Conservation (phyloP, 257 asterid genomes). For the Solanum chmielewskii region DNA sequence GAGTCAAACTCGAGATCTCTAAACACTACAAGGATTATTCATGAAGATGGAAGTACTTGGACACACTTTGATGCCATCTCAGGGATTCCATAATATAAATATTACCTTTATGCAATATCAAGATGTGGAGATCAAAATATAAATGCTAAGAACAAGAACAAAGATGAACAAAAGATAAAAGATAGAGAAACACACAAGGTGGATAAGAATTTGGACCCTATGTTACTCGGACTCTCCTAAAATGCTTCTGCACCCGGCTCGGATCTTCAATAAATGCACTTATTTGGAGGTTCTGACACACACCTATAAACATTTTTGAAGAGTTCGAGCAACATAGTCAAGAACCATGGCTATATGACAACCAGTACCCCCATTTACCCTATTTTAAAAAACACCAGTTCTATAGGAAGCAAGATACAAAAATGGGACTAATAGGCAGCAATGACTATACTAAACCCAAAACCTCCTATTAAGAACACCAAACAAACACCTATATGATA, state of each 20-base stretch:
- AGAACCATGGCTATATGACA: not conserved
- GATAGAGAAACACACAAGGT: not conserved
- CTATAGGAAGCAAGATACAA: not conserved
- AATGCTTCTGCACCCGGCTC: not conserved
- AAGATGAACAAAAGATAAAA: not conserved
- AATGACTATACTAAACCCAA: not conserved
- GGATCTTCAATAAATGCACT: not conserved
- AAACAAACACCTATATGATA: not conserved
- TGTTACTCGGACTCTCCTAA: not conserved
- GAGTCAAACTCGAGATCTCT: not conserved
- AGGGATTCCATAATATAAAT: not conserved
- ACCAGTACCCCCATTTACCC: not conserved
- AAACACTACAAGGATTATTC: not conserved
- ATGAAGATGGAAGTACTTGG: not conserved
- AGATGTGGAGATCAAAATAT: not conserved
- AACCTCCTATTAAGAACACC: not conserved
- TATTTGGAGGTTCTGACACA: not conserved
- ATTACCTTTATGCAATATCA: not conserved
- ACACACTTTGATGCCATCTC: not conserved
- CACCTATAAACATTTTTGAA: not conserved
- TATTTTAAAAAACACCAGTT: not conserved
- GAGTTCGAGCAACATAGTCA: not conserved
- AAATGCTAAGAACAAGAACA: not conserved
- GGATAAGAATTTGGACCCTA: not conserved
- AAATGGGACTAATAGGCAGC: not conserved